phyloP scores from a whole-genome alignment of 441 rosid genomes.

The Populus hybrid region DNA sequence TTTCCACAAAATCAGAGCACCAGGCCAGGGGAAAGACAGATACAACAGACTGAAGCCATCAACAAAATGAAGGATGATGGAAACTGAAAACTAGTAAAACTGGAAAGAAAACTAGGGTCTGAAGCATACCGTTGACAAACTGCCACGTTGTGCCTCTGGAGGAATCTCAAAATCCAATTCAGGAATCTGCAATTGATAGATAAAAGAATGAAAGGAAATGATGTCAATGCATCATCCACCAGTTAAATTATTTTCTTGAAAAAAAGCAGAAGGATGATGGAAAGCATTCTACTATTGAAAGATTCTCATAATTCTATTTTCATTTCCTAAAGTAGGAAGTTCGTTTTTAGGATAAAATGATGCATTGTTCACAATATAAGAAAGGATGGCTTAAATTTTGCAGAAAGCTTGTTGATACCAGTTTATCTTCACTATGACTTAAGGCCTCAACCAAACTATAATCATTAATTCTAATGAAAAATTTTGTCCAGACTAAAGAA shows the following conservation, averaged over 20 bases:
- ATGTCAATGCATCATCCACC: background rate
- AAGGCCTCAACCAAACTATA: background rate
- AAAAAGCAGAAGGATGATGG: background rate
- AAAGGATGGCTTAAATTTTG: background rate
- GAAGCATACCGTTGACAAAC: conserved; percentile 73
- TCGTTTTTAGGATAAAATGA: background rate
- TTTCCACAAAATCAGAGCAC: background rate
- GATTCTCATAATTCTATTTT: background rate
- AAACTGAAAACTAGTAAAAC: background rate
- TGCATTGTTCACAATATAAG: background rate
- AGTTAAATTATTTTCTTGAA: background rate
- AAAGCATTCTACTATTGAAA: background rate
- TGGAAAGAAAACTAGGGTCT: conserved; percentile 12
- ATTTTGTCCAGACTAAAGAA: background rate
- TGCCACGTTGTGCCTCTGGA: conserved; percentile 93
- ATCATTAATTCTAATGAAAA: background rate
- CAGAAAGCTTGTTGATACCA: background rate
- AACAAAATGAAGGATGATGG: background rate
- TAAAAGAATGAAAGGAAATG: background rate
- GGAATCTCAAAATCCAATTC: conserved; percentile 97
- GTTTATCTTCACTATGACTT: background rate
- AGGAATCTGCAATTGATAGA: conserved; percentile 60
- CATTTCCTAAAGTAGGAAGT: no score
- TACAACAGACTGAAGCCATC: background rate
- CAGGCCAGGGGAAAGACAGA: no score